Evolutionary conservation across 352 stramenopile genomes (phyloP), one percentile per base, ranked within the genome.

Genomic region (Phytophthora sansomeana): DNA sequence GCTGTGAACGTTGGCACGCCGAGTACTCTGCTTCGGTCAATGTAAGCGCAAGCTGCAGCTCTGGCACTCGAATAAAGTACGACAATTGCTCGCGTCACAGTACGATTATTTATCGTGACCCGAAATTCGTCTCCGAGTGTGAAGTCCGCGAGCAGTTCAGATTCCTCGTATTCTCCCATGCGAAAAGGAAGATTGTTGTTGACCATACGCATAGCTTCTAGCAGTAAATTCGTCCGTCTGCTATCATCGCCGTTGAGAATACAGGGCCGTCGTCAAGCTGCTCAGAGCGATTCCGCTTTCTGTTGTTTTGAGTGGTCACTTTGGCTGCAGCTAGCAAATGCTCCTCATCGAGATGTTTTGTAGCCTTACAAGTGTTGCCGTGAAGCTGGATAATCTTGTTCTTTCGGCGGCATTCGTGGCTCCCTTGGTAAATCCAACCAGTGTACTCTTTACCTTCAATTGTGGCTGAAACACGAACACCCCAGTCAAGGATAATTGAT

Each of bases 401-500:
- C 13, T 57, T 3, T 5, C 24, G 30, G 8, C 36, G 56, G 16
- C 57, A 58, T 17, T 35, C 19, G 1, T 30, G 10, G 6, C 57
- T 65, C 3, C 46, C 57, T 30, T 47, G 35, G 14, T 26, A 65
- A 11, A 65, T 65, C 57, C 46, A 65, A 17, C 35, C n/a, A 0
- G 46, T 8, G 19, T 51, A 46, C 1, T 28, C 38, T 11, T 52
- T 58, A 4, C 28, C 57, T 17, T 65, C 46, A 1, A 44, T 0
- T 6, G 17, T 36, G 5, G 14, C 28, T 4, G n/a, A 11, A 24
- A 64, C 16, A 8, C 57, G 46, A 13, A 51, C 46, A 0, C 57
- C 57, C 46, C 57, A 64, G 14, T 56, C 33, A 24, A 63, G 35
- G 42, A 63, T 63, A 5, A 63, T 39, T 10, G 44, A 63, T 5